Evolutionary conservation across 2,329 filamentous ascomycete species (phyloP).

Genomic region (Cercospora brassicicola): DNA sequence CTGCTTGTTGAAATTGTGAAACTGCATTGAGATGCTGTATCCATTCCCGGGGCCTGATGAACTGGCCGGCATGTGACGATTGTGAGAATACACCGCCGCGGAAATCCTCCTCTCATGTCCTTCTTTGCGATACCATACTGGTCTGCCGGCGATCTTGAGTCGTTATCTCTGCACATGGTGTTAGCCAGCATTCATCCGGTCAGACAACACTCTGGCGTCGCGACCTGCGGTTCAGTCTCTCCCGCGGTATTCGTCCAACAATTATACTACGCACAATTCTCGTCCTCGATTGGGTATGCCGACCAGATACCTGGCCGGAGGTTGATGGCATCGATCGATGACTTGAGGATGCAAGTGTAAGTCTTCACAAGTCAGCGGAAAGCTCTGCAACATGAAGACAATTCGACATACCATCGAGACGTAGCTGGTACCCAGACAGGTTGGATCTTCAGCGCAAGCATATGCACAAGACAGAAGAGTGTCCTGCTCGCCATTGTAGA

Average conservation of each 20-base stretch:
- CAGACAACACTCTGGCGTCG: not conserved
- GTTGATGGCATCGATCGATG: conserved; percentile 7
- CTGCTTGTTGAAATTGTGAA: not conserved
- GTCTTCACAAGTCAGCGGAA: not conserved
- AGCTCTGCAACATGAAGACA: not conserved
- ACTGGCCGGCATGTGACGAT: not conserved
- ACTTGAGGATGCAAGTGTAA: conserved; percentile 5
- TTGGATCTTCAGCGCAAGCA: conserved; percentile 6
- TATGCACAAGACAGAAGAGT: conserved; percentile 7
- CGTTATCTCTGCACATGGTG: not conserved
- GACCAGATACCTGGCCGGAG: conserved; percentile 8
- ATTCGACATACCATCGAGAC: conserved; percentile 1
- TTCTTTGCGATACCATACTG: not conserved
- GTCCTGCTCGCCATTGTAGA: conserved; percentile 1
- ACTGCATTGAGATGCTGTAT: not conserved
- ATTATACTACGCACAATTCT: conserved; percentile 4
- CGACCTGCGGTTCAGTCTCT: not conserved
- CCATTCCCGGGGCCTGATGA: not conserved
- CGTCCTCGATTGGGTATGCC: conserved; percentile 4
- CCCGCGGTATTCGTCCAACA: not conserved
- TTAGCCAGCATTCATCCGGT: not conserved
- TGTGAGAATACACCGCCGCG: not conserved
- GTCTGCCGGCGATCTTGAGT: not conserved
- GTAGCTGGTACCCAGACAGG: conserved; percentile 9
- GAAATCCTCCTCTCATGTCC: not conserved